Percentiles rank a stretch among this genome's conserved stretches.
Evolutionary conservation across 2,329 filamentous ascomycete genomes (phyloP).

Genomic region (Biscogniauxia mediterranea): DNA sequence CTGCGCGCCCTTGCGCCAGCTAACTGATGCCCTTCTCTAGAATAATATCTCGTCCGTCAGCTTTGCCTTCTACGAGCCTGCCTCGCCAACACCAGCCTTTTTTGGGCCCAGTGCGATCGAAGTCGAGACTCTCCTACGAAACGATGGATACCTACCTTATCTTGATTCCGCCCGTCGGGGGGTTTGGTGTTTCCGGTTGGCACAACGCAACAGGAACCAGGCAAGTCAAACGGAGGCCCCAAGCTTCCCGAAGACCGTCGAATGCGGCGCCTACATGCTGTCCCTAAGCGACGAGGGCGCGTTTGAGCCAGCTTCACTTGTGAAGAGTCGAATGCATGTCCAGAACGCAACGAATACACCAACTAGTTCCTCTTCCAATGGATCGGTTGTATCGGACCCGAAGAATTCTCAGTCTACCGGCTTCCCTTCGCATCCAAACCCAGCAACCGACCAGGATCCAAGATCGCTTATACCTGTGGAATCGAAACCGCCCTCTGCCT

Average conservation of each 20-base stretch:
- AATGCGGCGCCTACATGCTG: constrained; percentile 45
- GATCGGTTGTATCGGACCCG: constrained; percentile 39
- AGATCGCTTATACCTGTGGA: constrained; percentile 32
- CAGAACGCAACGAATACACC: constrained; percentile 44
- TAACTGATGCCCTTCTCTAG: constrained; percentile 33
- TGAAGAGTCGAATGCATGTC: constrained; percentile 41
- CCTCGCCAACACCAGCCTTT: constrained; percentile 41
- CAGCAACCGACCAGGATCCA: constrained; percentile 29
- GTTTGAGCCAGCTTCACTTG: constrained; percentile 49
- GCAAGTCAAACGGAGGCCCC: constrained; percentile 21
- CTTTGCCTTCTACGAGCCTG: constrained; percentile 55
- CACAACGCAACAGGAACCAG: constrained; percentile 39
- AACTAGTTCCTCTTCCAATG: constrained; percentile 44
- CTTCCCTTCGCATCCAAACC: constrained; percentile 24
- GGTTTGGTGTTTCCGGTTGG: constrained; percentile 55
- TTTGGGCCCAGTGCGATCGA: constrained; percentile 49
- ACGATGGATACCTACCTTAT: constrained; percentile 52
- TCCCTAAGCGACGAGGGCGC: constrained; percentile 47
- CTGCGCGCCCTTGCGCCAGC: constrained; percentile 9
- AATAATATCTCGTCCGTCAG: constrained; percentile 55
- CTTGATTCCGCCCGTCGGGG: constrained; percentile 49
- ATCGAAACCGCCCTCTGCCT: constrained; percentile 33
- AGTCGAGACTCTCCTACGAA: constrained; percentile 50
- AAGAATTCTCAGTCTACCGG: constrained; percentile 32
- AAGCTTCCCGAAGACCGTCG: constrained; percentile 40